Base-by-base conservation (phyloP, 1,284 basidiomycete genomes). In the Marasmius tenuissimus region DNA sequence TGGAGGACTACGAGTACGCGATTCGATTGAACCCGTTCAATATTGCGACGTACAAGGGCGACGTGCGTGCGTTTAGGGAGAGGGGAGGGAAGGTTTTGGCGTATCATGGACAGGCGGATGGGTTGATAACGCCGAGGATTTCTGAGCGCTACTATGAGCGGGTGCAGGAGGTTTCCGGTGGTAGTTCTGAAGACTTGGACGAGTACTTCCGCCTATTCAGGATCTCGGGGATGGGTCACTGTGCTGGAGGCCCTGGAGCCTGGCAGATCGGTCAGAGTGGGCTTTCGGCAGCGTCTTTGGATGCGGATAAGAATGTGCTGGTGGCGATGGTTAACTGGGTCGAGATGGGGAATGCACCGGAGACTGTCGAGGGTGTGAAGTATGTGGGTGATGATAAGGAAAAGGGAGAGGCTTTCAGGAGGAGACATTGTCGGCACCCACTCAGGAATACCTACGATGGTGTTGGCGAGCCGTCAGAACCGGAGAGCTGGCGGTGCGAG, bases 71-170 rank as follows among this genome's bases (percentile, higher is more conserved):
- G 9, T 69, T 69, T 58, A 58, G 63, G 22, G 48, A 57, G 20
- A 58, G 63, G 1, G 63, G 65, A n/a, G 66, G 68, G 0, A 70
- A 70, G 33, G 52, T 70, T n/a, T 54, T 70, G 9, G 66, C 63
- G 0, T 68, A 67, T 48, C 68, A 70, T 57, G 68, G 68, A 2
- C 62, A 65, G 34, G 53, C 58, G 5, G 68, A 70, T 51, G 45
- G 56, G 58, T 11, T 68, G 9, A 66, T 67, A 35, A 18, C 64
- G 2, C 67, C 68, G 0, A 59, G 59, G 18, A 67, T 65, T 39
- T 65, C 65, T 4, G 67, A 67, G 58, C 57, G 64, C 18, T 54
- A 66, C n/a, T 68, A 68, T 38, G 42, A 60, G 12, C 64, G 60
- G 27, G 61, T 65, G 7, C 54, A 59, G 14, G 16, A 45, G 7